Conservation (phyloP, 163 green algal species). For the Scenedesmus sp. region DNA sequence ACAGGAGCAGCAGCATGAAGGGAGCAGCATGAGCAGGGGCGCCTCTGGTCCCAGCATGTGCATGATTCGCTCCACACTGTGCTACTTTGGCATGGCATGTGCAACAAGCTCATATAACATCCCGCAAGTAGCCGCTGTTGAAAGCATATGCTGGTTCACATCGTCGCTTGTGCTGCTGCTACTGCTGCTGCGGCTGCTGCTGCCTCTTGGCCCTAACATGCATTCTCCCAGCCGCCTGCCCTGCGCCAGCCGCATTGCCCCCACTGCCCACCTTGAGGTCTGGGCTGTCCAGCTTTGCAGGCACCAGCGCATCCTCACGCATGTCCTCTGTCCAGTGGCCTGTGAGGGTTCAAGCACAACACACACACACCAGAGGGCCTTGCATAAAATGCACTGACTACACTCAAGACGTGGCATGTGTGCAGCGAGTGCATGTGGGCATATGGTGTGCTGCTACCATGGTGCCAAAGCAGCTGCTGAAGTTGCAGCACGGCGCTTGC, state of each 20-base stretch:
- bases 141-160: no score
- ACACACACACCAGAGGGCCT: not conserved
- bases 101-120: no score
- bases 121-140: no score
- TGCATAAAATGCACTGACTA: no score
- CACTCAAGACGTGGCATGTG: not conserved
- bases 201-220: no score
- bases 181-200: not conserved
- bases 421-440: not conserved
- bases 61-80: not conserved
- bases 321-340: constrained; percentile 97
- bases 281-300: constrained; percentile 81
- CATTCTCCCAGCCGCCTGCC: not conserved
- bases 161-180: not conserved
- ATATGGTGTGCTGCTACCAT: not conserved
- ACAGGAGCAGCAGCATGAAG: no score
- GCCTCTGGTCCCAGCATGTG: not conserved
- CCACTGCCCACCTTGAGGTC: constrained; percentile 76
- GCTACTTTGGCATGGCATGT: no score
- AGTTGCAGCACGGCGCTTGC: no score
- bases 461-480: not conserved
- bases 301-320: constrained; percentile 87
- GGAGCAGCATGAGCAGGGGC: no score
- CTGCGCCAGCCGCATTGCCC: no score
- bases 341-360: not conserved